phyloP scores from a whole-genome alignment of 352 stramenopile genomes.

The Thalassiosira mediterranea region DNA sequence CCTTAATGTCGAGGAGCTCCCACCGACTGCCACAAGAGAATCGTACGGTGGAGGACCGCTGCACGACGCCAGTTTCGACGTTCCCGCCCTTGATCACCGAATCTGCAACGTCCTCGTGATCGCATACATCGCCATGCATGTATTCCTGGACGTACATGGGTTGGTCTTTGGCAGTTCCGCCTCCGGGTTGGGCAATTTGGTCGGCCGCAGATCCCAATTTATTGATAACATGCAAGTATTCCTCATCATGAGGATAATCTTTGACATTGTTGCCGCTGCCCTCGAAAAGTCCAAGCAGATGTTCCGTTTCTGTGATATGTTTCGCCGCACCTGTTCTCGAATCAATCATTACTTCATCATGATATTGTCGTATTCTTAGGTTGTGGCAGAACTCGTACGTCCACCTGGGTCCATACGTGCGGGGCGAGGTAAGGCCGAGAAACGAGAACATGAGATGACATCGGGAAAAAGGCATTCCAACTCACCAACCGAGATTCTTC shows the following conservation, averaged over 20 bases:
- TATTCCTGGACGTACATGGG: conserved; percentile 79
- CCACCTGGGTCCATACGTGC: conserved; percentile 65
- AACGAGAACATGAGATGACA: background rate
- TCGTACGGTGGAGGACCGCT: conserved; percentile 71
- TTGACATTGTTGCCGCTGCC: conserved; percentile 34
- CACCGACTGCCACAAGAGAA: conserved; percentile 69
- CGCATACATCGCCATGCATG: conserved; percentile 69
- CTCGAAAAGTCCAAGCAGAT: conserved; percentile 63
- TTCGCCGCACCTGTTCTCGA: conserved; percentile 37
- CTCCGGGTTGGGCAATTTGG: no score
- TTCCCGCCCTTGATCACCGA: conserved; percentile 79
- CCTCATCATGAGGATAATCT: conserved; percentile 58
- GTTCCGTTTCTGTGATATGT: conserved; percentile 55
- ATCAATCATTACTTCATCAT: conserved; percentile 61
- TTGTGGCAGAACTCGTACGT: conserved; percentile 83
- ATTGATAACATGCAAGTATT: conserved; percentile 71
- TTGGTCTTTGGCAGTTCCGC: conserved; percentile 11
- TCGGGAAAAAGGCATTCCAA: background rate
- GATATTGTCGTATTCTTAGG: conserved; percentile 77
- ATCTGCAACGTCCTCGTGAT: conserved; percentile 78
- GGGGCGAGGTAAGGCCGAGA: no score
- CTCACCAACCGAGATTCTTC: conserved; percentile 62
- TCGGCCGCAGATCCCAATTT: conserved; percentile 19
- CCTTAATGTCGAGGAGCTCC: conserved; percentile 69
- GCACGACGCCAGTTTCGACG: conserved; percentile 58